Percentiles rank a stretch among this genome's conserved stretches.
These are phyloP conservation scores for Trichosporon ovoides DNA, from an alignment of 1,284 basidiomycete genomes.

Conservation along the genomic window DNA sequence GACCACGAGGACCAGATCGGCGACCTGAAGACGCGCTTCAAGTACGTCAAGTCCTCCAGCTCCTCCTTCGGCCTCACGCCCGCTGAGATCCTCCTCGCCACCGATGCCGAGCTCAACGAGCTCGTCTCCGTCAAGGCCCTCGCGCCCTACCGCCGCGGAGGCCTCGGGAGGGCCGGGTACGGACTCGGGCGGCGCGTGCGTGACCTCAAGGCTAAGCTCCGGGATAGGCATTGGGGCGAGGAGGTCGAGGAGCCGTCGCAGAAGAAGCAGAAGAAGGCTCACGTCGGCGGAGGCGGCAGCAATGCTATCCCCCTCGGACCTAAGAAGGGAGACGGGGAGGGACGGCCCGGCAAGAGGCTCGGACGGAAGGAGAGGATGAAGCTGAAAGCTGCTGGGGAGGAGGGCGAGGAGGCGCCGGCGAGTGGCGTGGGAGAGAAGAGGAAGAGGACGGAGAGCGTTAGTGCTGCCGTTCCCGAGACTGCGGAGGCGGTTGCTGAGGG, in stretches of 20 bases:
- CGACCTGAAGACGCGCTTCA: conserved; percentile 86
- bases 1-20: conserved; percentile 97
- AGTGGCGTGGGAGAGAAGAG: conserved; percentile 11
- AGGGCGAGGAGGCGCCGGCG: background rate
- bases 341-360: conserved; percentile 42
- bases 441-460: conserved; percentile 9
- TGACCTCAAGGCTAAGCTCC: conserved; percentile 64
- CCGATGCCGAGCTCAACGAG: conserved; percentile 86
- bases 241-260: conserved; percentile 27
- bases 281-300: conserved; percentile 10
- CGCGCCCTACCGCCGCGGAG: conserved; percentile 72
- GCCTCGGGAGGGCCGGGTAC: conserved; percentile 52
- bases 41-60: conserved; percentile 70
- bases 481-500: conserved; percentile 10
- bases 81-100: conserved; percentile 84
- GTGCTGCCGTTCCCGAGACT: background rate
- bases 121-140: conserved; percentile 83
- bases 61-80: conserved; percentile 70
- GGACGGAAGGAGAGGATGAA: conserved; percentile 51
- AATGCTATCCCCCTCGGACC: conserved; percentile 17
- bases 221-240: conserved; percentile 51
- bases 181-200: conserved; percentile 67
- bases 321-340: conserved; percentile 15
- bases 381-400: conserved; percentile 12
- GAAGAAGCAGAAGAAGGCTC: conserved; percentile 9